These are phyloP conservation scores for Selaginella moellendorffii DNA, from an alignment of 75 land plant species.

Conservation along the genomic window DNA sequence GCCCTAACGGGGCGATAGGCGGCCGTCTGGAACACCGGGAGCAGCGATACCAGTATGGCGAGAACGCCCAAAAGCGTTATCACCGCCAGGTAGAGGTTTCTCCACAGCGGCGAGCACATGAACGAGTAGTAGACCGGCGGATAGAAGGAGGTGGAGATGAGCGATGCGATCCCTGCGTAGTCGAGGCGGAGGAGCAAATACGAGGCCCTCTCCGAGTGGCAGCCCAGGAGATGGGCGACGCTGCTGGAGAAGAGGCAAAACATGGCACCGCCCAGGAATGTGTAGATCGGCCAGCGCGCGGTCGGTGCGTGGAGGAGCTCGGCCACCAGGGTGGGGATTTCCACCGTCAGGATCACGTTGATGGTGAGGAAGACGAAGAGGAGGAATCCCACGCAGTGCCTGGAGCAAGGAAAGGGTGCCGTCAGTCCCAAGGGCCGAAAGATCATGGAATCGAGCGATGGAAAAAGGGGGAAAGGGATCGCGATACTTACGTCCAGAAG, in stretches of 20 bases:
- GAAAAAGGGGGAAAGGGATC: no score
- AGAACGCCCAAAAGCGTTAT: constrained; percentile 61
- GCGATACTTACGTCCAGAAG: constrained; percentile 91
- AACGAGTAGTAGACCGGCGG: constrained; percentile 96
- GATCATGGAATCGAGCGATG: no score
- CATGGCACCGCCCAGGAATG: constrained; percentile 88
- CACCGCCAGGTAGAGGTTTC: constrained; percentile 51
- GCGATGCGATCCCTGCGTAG: constrained; percentile 75
- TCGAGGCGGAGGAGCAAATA: constrained; percentile 80
- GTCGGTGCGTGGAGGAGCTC: constrained; percentile 44
- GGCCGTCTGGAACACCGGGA: constrained; percentile 71
- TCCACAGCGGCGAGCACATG: constrained; percentile 73
- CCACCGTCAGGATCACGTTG: constrained; percentile 49
- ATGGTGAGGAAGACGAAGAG: constrained; percentile 73
- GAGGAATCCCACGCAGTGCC: constrained; percentile 93
- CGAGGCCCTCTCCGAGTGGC: constrained; percentile 54
- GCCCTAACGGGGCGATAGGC: constrained; percentile 63
- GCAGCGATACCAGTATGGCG: constrained; percentile 41
- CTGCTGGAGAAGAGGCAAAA: constrained; percentile 89
- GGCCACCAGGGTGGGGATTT: constrained; percentile 53
- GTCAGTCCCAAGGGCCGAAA: no score
- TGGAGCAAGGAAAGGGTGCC: no score
- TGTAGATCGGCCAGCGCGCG: constrained; percentile 83
- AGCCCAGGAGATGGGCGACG: constrained; percentile 70
- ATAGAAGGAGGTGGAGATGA: constrained; percentile 84